Percentiles rank a stretch among this genome's conserved stretches.
phyloP scores from a whole-genome alignment of 306 rosid genomes.

The Casuarina glauca region DNA sequence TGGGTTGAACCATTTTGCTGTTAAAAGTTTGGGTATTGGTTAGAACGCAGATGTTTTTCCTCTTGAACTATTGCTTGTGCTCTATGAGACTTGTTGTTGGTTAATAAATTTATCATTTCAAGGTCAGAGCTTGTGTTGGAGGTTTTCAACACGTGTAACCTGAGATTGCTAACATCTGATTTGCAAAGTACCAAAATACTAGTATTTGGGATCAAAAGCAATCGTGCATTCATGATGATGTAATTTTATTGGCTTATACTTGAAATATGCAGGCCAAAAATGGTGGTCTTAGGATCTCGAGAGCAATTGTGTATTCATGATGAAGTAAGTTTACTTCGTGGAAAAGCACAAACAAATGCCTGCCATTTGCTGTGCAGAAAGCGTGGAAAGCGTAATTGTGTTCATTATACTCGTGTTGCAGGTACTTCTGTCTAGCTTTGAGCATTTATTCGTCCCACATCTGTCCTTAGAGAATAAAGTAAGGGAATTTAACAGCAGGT shows the following conservation, averaged over 20 bases:
- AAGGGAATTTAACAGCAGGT: background rate
- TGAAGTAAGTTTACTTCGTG: conserved; percentile 69
- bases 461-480: background rate
- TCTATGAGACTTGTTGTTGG: background rate
- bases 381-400: conserved; percentile 49
- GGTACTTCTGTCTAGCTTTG: conserved; percentile 45
- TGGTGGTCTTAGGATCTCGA: conserved; percentile 88
- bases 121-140: background rate
- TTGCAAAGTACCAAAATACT: conserved; percentile 81
- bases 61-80: background rate
- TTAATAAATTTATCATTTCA: background rate
- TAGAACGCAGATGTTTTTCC: background rate
- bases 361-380: conserved; percentile 64
- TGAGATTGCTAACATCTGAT: conserved; percentile 20
- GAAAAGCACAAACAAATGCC: conserved; percentile 77
- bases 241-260: conserved; percentile 38
- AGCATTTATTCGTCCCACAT: background rate
- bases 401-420: conserved; percentile 43
- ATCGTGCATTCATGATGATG: conserved; percentile 81
- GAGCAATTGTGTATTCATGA: conserved; percentile 95
- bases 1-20: conserved; percentile 2
- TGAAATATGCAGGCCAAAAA: conserved; percentile 75
- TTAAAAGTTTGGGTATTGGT: background rate
- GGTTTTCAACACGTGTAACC: conserved; percentile 1
- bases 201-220: conserved; percentile 90